Evolutionary conservation across 495 filamentous ascomycete genomes (phyloP).

Genomic region (Penicillium paxilli): DNA sequence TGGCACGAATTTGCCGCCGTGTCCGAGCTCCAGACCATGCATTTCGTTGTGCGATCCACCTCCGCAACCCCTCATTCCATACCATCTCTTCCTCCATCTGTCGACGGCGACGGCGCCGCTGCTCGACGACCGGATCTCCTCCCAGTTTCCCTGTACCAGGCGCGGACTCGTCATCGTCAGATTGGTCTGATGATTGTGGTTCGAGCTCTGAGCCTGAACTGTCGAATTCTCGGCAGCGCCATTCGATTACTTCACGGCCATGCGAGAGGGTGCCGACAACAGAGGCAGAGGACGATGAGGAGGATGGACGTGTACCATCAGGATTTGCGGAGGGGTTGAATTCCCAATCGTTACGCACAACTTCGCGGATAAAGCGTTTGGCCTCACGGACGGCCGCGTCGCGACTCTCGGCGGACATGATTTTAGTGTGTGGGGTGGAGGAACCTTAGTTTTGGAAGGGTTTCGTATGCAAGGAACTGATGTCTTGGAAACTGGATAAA

Average conservation of each 20-base stretch:
- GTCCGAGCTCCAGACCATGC: conserved; percentile 80
- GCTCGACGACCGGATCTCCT: conserved; percentile 36
- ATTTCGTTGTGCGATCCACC: conserved; percentile 73
- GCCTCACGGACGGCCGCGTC: conserved; percentile 45
- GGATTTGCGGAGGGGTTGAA: conserved; percentile 32
- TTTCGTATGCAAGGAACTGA: background rate
- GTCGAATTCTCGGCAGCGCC: conserved; percentile 45
- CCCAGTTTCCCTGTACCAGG: conserved; percentile 3
- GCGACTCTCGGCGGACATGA: conserved; percentile 34
- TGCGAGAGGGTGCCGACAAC: conserved; percentile 20
- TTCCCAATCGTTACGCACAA: conserved; percentile 46
- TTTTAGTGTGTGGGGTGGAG: conserved; percentile 4
- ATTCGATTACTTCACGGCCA: conserved; percentile 35
- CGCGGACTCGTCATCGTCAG: conserved; percentile 13
- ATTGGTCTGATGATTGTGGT: conserved; percentile 31
- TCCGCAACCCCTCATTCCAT: conserved; percentile 80
- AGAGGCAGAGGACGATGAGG: conserved; percentile 22
- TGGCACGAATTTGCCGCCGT: conserved; percentile 27
- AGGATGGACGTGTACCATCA: conserved; percentile 19
- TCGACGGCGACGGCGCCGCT: conserved; percentile 59
- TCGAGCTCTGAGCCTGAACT: conserved; percentile 46
- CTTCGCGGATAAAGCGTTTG: conserved; percentile 41
- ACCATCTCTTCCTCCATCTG: conserved; percentile 69
- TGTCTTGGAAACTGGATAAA: background rate
- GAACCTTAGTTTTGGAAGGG: background rate